phyloP scores from a whole-genome alignment of 345 rosid genomes.

The Leavenworthia alabamica region DNA sequence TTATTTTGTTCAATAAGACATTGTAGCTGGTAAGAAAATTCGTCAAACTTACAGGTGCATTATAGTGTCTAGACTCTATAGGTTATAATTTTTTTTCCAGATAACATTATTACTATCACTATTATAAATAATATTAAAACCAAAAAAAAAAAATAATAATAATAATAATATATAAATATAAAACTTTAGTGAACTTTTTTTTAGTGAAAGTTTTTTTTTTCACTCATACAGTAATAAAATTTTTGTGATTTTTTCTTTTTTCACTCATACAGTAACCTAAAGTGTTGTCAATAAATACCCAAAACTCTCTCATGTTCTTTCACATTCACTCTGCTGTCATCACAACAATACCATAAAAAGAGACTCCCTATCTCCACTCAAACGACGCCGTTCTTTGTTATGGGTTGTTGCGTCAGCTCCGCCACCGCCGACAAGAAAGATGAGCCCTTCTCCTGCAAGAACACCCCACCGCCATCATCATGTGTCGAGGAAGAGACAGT shows the following conservation, averaged over 20 bases:
- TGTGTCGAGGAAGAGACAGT: conserved; percentile 25
- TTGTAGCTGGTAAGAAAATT: neutral
- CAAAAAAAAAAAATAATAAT: no score
- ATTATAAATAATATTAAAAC: neutral
- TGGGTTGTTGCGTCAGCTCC: conserved; percentile 34
- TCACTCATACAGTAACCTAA: neutral
- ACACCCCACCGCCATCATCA: neutral
- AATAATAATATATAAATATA: neutral
- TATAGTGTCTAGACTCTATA: neutral
- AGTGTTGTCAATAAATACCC: conserved; percentile 27
- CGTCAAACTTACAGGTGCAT: neutral
- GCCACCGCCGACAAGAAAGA: conserved; percentile 17
- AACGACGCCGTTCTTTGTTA: conserved; percentile 1
- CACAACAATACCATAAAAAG: neutral
- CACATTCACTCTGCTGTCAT: neutral
- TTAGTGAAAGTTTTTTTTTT: neutral
- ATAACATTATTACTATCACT: neutral
- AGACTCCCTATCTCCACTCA: neutral
- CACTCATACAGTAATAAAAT: neutral
- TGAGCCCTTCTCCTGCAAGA: conserved; percentile 3
- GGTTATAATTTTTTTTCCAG: neutral
- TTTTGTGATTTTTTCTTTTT: neutral
- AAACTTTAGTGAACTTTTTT: neutral
- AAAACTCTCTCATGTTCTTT: neutral
- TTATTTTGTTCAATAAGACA: neutral